Base-by-base conservation (phyloP, 306 rosid genomes). In the Ormosia semicastrata region DNA sequence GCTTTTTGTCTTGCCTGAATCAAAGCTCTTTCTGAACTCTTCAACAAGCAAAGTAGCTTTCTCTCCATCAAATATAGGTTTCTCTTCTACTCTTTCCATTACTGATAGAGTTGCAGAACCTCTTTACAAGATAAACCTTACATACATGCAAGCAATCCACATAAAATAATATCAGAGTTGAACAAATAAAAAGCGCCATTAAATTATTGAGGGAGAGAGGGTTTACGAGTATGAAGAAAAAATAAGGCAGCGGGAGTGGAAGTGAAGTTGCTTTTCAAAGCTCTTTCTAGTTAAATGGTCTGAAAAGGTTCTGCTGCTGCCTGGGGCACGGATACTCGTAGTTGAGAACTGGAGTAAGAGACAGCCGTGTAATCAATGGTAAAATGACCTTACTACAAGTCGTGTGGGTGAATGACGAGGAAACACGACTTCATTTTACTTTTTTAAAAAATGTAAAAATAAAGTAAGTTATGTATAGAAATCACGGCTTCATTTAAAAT, bases 1-100 rank as follows among this genome's bases (percentile, higher is more conserved):
- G 87, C 89, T 90, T 86, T 66, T 90, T 41, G 94, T 91, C 84
- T 60, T 91, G 13, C 98, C 98, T 0, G 93, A 77, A 68, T 86
- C 75, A 34, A 87, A 93, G 78, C 18, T 83, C 34, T 86, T 82
- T 67, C 89, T 81, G 29, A 93, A 90, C 44, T 93, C 93, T 78
- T 79, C 66, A 17, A 87, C 83, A 18, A 93, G 83, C 68, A 73
- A 71, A 41, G 53, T 71, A 37, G 94, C 93, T 68, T 73, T 62
- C 46, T 89, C 89, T 36, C 52, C 86, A 37, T 87, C 88, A 43
- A 90, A 89, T 32, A 30, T 66, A 73, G 68, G 57, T 68, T 84
- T 86, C 67, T 82, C 84, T 78, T 87, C 87, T 63, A 79, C 71
- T 85, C 85, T 84, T 33, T 85, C 41, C 8, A 46, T 73, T 41